Evolutionary conservation across 1,284 basidiomycete species (phyloP), one percentile per base, ranked within the genome.

Genomic region (Marasmius oreades): DNA sequence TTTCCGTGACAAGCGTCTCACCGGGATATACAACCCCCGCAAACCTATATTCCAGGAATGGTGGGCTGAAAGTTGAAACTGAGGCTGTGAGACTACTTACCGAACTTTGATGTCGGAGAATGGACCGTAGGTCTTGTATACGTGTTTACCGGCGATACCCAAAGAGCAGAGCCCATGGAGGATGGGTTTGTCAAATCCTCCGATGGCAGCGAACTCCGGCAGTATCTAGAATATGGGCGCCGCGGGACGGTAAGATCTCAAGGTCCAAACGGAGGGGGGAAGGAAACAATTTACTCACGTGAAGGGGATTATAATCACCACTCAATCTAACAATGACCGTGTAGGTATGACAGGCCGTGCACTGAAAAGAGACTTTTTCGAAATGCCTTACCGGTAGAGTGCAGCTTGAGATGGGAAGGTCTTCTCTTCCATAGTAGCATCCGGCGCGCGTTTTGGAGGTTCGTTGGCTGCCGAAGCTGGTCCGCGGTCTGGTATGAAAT

Each of bases 41-140:
- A 70, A 96, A 95, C 54, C 90, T 89, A 56, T 23, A 36, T 12
- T 47, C n/a, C 28, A 23, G 50, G 28, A 22, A 8, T n/a, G 28
- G 44, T 7, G 16, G 48, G 23, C 45, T 48, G 33, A 24, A n/a
- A 42, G 26, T 36, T 36, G 50, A 23, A 24, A 43, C 58, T 47
- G 26, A 42, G 28, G 44, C 22, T 36, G 20, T n/a, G n/a, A n/a
- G 6, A 14, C 16, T 26, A 70, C 81, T 65, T 66, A 95, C 82
- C 96, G 85, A 59, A 94, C 94, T 84, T 99, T 99, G 79, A 99
- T 97, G 70, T 98, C 93, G 67, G 86, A 86, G 77, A 83, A 96
- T 7, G 83, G 72, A 23, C 96, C 96, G 68, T 85, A 99, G 1
- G 86, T 80, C 72, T 95, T 90, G 66, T 92, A 72, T 44, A 99